Evolutionary conservation across 345 rosid genomes (phyloP).

Genomic region (Limnanthes douglasii): DNA sequence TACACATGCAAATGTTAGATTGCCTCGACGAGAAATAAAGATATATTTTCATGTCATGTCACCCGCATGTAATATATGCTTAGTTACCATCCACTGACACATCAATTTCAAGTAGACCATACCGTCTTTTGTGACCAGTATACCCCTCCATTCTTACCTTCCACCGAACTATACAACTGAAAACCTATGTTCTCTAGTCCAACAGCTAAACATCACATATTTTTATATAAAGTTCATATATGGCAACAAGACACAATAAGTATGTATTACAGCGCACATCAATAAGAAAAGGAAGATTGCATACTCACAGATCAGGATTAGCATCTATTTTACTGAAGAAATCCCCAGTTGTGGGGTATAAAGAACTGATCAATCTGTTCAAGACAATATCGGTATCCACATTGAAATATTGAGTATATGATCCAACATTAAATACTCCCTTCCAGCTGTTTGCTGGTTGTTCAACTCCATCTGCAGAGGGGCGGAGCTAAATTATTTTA

Average conservation of each 20-base stretch:
- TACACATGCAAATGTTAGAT: constrained; percentile 3
- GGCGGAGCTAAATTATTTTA: too few relatives aligned
- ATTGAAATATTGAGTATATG: constrained; percentile 73
- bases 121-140: too few relatives aligned
- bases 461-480: constrained; percentile 52
- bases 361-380: constrained; percentile 67
- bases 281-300: not conserved
- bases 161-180: too few relatives aligned
- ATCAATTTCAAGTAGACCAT: too few relatives aligned
- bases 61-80: too few relatives aligned
- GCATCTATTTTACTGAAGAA: constrained; percentile 88
- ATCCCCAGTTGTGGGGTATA: constrained; percentile 57
- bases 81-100: too few relatives aligned
- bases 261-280: too few relatives aligned
- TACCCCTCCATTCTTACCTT: too few relatives aligned
- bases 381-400: constrained; percentile 78
- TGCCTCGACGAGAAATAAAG: constrained; percentile 5
- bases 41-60: too few relatives aligned
- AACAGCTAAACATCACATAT: too few relatives aligned
- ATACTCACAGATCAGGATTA: constrained; percentile 88
- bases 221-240: too few relatives aligned
- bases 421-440: constrained; percentile 64
- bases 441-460: constrained; percentile 72
- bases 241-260: not conserved
- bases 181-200: too few relatives aligned